These are phyloP conservation scores for Lactarius deliciosus DNA, from an alignment of 768 basidiomycete species.

Conservation along the genomic window DNA sequence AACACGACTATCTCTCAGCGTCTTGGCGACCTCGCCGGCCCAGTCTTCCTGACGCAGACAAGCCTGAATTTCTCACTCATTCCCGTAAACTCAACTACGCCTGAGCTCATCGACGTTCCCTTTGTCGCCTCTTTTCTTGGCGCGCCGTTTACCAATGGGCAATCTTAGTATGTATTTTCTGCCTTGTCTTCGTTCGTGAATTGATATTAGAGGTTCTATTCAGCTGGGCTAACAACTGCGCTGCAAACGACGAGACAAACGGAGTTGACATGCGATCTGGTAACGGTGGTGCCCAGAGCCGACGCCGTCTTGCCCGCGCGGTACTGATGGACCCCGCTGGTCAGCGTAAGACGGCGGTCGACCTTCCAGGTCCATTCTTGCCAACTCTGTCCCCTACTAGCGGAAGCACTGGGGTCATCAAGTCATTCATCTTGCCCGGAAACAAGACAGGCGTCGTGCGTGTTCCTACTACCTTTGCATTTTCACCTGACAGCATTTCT, in stretches of 20 bases:
- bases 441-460: conserved; percentile 59
- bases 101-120: conserved; percentile 53
- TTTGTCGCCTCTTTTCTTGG: conserved; percentile 52
- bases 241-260: conserved; percentile 49
- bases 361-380: conserved; percentile 47
- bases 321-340: not conserved
- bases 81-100: conserved; percentile 44
- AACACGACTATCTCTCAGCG: conserved; percentile 53
- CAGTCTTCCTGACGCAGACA: conserved; percentile 46
- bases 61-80: conserved; percentile 51
- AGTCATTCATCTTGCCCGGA: conserved; percentile 55
- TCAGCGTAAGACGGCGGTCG: conserved; percentile 39
- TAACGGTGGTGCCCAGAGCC: not conserved
- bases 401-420: conserved; percentile 53
- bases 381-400: conserved; percentile 47
- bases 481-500: not conserved
- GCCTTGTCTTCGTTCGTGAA: not conserved
- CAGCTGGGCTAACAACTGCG: conserved; percentile 63
- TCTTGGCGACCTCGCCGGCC: conserved; percentile 56
- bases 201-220: not conserved
- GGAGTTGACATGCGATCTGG: conserved; percentile 46
- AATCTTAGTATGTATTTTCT: conserved; percentile 47
- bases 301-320: conserved; percentile 37
- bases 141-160: conserved; percentile 47
- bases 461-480: conserved; percentile 5